A percentile compares a stretch with the other conserved stretches of the same genome.
Conservation (phyloP, 2,329 filamentous ascomycete species). For the Colletotrichum ledebouriae region DNA sequence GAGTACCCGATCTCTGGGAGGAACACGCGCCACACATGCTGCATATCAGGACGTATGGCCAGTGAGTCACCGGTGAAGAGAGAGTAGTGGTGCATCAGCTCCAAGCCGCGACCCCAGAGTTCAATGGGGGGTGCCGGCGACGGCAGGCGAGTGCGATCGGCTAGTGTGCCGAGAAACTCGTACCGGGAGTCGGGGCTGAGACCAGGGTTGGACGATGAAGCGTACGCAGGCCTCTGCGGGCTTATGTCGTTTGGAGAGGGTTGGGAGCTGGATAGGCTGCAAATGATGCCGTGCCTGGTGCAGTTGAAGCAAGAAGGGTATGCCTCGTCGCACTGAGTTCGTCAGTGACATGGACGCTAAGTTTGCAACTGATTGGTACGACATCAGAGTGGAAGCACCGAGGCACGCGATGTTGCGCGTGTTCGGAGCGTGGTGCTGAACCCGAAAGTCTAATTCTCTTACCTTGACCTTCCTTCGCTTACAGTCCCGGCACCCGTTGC, state of each 20-base stretch:
- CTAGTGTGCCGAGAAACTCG: slow-evolving; percentile 4
- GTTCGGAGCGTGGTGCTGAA: slow-evolving; percentile 3
- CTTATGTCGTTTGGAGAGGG: not conserved
- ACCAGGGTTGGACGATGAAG: not conserved
- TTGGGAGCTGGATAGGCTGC: slow-evolving; percentile 45
- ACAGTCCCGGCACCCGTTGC: slow-evolving; percentile 50
- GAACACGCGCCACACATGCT: slow-evolving; percentile 47
- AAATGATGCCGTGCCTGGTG: slow-evolving; percentile 47
- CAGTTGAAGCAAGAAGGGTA: slow-evolving; percentile 50
- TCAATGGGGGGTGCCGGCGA: slow-evolving; percentile 11
- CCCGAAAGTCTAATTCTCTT: slow-evolving; percentile 20
- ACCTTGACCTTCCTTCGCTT: slow-evolving; percentile 53
- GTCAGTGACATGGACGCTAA: not conserved
- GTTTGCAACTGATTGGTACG: not conserved
- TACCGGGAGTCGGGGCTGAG: slow-evolving; percentile 2
- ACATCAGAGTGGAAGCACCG: not conserved
- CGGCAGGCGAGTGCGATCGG: not conserved
- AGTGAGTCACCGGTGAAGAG: slow-evolving; percentile 47
- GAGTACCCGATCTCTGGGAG: slow-evolving; percentile 48
- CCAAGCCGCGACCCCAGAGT: slow-evolving; percentile 42
- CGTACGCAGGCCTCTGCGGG: not conserved
- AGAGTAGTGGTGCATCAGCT: slow-evolving; percentile 51
- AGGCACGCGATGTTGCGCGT: slow-evolving; percentile 6
- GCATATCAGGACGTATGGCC: slow-evolving; percentile 45
- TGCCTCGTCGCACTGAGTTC: slow-evolving; percentile 46